Evolutionary conservation across 352 stramenopile genomes (phyloP).

Genomic region (Pythium brachiatum): DNA sequence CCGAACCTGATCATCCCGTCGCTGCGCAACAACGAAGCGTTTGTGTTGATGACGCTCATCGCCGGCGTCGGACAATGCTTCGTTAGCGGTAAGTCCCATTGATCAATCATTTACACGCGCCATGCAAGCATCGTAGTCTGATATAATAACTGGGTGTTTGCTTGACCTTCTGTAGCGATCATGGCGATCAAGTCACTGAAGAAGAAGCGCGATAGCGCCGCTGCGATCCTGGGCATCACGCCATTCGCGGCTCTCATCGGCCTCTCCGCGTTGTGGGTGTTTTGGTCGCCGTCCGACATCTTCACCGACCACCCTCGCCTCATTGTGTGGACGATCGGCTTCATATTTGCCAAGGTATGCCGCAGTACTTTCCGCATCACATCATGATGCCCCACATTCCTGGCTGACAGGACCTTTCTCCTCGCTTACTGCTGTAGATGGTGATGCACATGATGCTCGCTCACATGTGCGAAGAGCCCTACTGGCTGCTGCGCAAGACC

Average conservation of each 20-base stretch:
- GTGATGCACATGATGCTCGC: conserved; percentile 90
- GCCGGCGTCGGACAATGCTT: conserved; percentile 65
- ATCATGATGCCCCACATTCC: neutral
- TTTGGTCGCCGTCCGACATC: conserved; percentile 80
- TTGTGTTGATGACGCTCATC: conserved; percentile 72
- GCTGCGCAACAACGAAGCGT: conserved; percentile 77
- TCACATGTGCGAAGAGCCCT: conserved; percentile 85
- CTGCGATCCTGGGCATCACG: conserved; percentile 57
- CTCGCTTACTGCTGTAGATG: conserved; percentile 45
- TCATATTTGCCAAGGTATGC: conserved; percentile 78
- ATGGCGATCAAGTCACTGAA: conserved; percentile 69
- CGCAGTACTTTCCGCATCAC: neutral
- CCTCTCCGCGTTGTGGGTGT: conserved; percentile 69
- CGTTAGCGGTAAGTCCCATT: conserved; percentile 55
- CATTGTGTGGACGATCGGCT: conserved; percentile 82
- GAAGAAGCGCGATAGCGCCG: conserved; percentile 54
- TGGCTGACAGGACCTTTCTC: neutral
- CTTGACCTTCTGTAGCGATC: conserved; percentile 30
- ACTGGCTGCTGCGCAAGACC: conserved; percentile 83
- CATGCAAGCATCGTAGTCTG: too few relatives aligned
- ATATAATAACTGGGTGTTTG: too few relatives aligned
- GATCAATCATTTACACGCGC: neutral
- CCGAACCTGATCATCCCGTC: conserved; percentile 55
- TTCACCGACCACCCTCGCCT: conserved; percentile 79
- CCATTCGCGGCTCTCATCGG: conserved; percentile 67